Conservation (phyloP, 768 basidiomycete genomes). For the Termitomyces sp. region DNA sequence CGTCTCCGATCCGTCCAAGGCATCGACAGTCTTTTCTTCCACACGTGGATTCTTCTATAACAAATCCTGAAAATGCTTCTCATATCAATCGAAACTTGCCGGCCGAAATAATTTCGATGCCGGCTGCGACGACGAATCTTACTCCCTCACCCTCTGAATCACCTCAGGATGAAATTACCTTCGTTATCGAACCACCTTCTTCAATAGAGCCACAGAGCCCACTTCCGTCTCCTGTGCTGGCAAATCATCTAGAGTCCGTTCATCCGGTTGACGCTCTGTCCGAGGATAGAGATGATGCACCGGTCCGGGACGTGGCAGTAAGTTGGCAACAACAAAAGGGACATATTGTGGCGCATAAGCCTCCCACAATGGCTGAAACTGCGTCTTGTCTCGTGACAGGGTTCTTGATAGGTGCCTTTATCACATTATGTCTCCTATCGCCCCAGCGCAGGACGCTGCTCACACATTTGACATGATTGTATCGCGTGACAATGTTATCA, state of each 20-base stretch:
- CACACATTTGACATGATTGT: slow-evolving; percentile 23
- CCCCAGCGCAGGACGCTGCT: slow-evolving; percentile 41
- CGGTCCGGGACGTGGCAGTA: slow-evolving; percentile 11
- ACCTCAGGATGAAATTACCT: background rate
- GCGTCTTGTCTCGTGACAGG: slow-evolving; percentile 42
- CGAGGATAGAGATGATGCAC: background rate
- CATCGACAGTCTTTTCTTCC: background rate
- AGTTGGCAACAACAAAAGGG: slow-evolving; percentile 1
- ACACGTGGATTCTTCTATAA: background rate
- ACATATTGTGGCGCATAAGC: slow-evolving; percentile 8
- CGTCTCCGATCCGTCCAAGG: slow-evolving; percentile 14
- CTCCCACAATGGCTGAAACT: slow-evolving; percentile 25
- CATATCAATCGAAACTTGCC: background rate
- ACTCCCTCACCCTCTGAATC: background rate
- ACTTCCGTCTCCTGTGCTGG: background rate
- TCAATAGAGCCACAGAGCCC: slow-evolving; percentile 1
- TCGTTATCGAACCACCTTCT: slow-evolving; percentile 2
- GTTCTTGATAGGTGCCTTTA: slow-evolving; percentile 53
- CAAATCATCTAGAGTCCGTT: background rate
- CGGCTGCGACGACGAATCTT: background rate
- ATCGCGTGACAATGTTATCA: no score
- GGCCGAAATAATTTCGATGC: background rate
- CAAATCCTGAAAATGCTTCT: background rate
- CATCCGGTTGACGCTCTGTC: background rate
- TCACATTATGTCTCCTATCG: slow-evolving; percentile 46